Evolutionary conservation across 257 asterid species (phyloP).

Genomic region (Capsicum chinense): DNA sequence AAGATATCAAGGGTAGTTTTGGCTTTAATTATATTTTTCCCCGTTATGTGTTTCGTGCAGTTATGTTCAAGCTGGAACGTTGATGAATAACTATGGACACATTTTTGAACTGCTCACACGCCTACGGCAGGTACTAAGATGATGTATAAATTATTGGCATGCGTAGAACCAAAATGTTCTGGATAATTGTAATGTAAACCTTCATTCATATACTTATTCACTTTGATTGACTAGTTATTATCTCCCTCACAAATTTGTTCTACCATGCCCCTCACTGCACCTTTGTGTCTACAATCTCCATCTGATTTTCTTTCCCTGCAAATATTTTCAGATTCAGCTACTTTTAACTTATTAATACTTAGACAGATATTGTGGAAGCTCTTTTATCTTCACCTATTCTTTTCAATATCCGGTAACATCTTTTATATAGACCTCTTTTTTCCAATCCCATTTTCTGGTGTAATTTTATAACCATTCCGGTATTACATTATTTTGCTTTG

Average conservation of each 20-base stretch:
- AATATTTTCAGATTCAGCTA: constrained; percentile 3
- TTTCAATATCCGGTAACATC: neutral
- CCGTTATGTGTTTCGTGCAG: constrained; percentile 47
- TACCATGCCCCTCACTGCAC: constrained; percentile 9
- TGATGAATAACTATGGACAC: constrained; percentile 89
- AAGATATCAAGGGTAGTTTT: neutral
- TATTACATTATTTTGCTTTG: constrained; percentile 1
- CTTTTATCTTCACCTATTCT: neutral
- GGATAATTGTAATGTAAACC: neutral
- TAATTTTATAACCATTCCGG: neutral
- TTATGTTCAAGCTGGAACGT: constrained; percentile 70
- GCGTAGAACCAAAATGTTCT: constrained; percentile 3
- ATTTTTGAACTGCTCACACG: constrained; percentile 90
- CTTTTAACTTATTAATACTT: constrained; percentile 12
- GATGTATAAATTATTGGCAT: neutral
- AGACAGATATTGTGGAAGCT: neutral
- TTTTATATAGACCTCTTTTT: neutral
- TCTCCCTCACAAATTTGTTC: neutral
- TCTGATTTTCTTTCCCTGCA: constrained; percentile 4
- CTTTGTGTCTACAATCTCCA: neutral
- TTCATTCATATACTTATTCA: neutral
- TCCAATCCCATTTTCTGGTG: neutral
- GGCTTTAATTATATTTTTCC: neutral
- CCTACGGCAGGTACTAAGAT: constrained; percentile 75
- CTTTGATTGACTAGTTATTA: neutral